Conservation (phyloP, 306 rosid genomes). For the Cucurbita moschata region DNA sequence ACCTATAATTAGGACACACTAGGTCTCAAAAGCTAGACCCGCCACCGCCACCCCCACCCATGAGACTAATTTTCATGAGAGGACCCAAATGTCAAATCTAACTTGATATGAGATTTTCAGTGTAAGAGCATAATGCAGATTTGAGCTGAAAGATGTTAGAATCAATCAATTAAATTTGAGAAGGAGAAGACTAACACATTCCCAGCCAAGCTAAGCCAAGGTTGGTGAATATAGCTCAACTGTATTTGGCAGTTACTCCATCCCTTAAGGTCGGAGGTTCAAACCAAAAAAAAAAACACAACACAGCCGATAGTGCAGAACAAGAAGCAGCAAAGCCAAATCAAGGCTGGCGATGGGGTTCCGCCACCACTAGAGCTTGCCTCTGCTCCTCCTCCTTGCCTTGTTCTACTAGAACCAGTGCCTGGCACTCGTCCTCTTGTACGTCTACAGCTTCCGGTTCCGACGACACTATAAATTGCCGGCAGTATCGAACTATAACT, state of each 20-base stretch:
- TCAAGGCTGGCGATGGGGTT: background rate
- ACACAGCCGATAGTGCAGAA: background rate
- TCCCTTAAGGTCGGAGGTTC: no score
- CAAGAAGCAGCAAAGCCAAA: background rate
- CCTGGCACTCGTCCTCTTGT: constrained; percentile 17
- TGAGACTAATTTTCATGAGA: no score
- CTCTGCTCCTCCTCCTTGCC: constrained; percentile 16
- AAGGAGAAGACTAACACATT: background rate
- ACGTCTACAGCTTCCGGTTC: constrained; percentile 24
- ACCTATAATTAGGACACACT: no score
- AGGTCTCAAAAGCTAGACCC: no score
- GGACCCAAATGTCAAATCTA: background rate
- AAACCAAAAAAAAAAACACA: no score
- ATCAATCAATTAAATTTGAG: background rate
- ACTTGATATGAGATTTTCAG: background rate
- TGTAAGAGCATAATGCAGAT: background rate
- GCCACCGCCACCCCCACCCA: no score
- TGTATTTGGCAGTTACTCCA: no score
- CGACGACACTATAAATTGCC: constrained; percentile 34
- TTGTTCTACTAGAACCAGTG: constrained; percentile 12
- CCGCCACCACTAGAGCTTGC: constrained; percentile 24
- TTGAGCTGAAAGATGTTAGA: background rate
- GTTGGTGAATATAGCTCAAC: no score
- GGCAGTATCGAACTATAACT: constrained; percentile 45
- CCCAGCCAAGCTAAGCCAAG: no score